Evolutionary conservation across 2,329 filamentous ascomycete genomes (phyloP).

Genomic region (Thielaviopsis populi): DNA sequence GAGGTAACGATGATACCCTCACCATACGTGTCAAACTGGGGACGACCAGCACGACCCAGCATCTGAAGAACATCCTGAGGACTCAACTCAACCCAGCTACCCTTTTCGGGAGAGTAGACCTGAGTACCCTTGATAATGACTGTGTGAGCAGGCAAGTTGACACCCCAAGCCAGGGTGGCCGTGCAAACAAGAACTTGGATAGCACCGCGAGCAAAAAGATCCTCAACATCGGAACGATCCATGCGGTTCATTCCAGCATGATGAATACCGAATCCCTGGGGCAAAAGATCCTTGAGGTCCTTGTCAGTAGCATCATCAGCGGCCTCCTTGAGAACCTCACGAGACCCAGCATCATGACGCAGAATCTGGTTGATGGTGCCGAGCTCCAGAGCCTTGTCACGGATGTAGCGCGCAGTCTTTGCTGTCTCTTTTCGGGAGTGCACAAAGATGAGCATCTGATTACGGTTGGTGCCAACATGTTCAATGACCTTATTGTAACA

Average conservation of each 20-base stretch:
- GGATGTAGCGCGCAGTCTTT: slow-evolving; percentile 90
- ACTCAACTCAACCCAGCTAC: slow-evolving; percentile 94
- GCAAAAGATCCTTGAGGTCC: slow-evolving; percentile 84
- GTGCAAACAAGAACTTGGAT: slow-evolving; percentile 95
- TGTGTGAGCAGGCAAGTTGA: slow-evolving; percentile 92
- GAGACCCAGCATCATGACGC: slow-evolving; percentile 77
- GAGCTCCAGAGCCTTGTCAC: slow-evolving; percentile 91
- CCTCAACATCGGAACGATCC: slow-evolving; percentile 91
- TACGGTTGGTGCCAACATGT: slow-evolving; percentile 80
- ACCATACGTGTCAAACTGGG: slow-evolving; percentile 93
- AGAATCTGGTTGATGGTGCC: slow-evolving; percentile 95
- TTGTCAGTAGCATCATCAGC: slow-evolving; percentile 67
- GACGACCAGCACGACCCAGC: slow-evolving; percentile 90
- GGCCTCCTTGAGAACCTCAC: slow-evolving; percentile 76
- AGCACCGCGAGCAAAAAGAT: slow-evolving; percentile 78
- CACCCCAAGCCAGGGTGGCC: slow-evolving; percentile 96
- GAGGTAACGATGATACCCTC: slow-evolving; percentile 98
- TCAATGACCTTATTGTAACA: slow-evolving; percentile 96
- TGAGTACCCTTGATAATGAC: slow-evolving; percentile 99
- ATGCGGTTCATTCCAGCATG: slow-evolving; percentile 92
- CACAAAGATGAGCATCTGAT: slow-evolving; percentile 98
- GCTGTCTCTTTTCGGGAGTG: slow-evolving; percentile 97
- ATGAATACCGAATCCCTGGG: slow-evolving; percentile 95
- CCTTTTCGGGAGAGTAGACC: slow-evolving; percentile 95
- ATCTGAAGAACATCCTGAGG: slow-evolving; percentile 97